phyloP scores from a whole-genome alignment of 2,329 filamentous ascomycete genomes.

The Alternaria arborescens region DNA sequence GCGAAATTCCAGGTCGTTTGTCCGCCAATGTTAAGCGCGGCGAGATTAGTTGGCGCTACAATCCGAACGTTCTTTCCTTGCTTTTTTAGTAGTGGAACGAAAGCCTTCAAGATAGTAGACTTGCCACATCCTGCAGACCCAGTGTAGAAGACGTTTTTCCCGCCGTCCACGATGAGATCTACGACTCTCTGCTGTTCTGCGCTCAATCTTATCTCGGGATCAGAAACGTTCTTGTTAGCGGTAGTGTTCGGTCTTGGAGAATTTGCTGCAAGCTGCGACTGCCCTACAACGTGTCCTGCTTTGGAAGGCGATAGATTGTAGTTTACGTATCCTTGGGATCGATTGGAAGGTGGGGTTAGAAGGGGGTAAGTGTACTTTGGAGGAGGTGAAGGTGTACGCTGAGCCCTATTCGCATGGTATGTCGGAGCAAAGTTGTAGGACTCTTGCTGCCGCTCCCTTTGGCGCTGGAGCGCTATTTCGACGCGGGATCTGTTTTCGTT shows the following conservation, averaged over 20 bases:
- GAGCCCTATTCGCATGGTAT: not conserved
- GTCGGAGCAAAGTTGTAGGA: not conserved
- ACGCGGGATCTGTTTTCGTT: constrained; percentile 32
- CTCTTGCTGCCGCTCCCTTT: not conserved
- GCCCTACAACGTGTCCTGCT: not conserved
- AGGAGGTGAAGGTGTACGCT: not conserved
- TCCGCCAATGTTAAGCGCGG: constrained; percentile 66
- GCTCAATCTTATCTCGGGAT: constrained; percentile 49
- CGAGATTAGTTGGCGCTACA: constrained; percentile 67
- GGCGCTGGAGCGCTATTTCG: not conserved
- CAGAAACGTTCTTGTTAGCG: not conserved
- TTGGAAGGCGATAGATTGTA: not conserved
- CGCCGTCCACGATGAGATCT: constrained; percentile 58
- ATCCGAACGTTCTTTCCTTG: constrained; percentile 57
- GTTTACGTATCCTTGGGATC: not conserved
- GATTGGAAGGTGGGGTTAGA: not conserved
- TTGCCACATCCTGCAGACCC: constrained; percentile 70
- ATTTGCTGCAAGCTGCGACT: not conserved
- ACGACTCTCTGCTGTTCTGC: constrained; percentile 61
- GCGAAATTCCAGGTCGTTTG: constrained; percentile 66
- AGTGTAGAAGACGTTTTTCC: constrained; percentile 70
- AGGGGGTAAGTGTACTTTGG: not conserved
- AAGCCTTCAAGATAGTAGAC: constrained; percentile 63
- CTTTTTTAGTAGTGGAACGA: constrained; percentile 52
- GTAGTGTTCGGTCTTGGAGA: not conserved